Percentiles rank a stretch among this genome's conserved stretches.
phyloP scores from a whole-genome alignment of 352 stramenopile species.

The Globisporangium polare region DNA sequence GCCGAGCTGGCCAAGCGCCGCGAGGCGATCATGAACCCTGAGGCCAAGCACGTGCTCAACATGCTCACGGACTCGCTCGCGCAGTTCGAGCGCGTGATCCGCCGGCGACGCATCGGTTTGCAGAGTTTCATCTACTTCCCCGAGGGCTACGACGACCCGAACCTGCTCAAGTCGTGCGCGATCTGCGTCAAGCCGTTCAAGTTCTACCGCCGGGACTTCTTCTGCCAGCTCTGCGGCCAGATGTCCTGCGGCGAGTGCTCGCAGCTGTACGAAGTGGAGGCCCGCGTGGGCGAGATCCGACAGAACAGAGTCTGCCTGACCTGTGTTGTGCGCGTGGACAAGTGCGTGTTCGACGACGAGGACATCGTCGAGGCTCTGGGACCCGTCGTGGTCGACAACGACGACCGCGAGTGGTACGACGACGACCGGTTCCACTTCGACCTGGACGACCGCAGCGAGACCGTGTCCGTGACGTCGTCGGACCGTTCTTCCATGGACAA shows the following conservation, averaged over 20 bases:
- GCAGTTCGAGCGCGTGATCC: conserved; percentile 55
- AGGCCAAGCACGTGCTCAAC: conserved; percentile 37
- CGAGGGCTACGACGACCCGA: conserved; percentile 25
- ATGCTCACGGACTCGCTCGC: conserved; percentile 43
- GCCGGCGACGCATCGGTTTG: conserved; percentile 57
- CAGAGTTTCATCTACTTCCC: conserved; percentile 67
- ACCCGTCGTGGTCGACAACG: conserved; percentile 34
- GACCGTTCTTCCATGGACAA: conserved; percentile 16
- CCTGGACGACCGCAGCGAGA: conserved; percentile 4
- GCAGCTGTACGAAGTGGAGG: conserved; percentile 37
- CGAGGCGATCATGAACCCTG: conserved; percentile 41
- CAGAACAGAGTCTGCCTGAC: conserved; percentile 37
- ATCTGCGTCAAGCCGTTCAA: conserved; percentile 49
- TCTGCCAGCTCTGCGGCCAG: conserved; percentile 54
- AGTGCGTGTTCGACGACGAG: conserved; percentile 45
- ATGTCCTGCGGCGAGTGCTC: conserved; percentile 42
- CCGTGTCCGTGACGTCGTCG: not conserved
- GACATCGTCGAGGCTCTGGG: conserved; percentile 37
- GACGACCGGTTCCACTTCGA: conserved; percentile 15
- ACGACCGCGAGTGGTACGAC: conserved; percentile 37
- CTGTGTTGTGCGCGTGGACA: conserved; percentile 42
- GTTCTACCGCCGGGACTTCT: conserved; percentile 37
- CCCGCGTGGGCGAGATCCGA: conserved; percentile 28
- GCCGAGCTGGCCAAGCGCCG: conserved; percentile 30
- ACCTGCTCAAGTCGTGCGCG: conserved; percentile 28